Evolutionary conservation across 2,329 filamentous ascomycete genomes (phyloP), one percentile per base, ranked within the genome.

Genomic region (Nothophoma quercina): DNA sequence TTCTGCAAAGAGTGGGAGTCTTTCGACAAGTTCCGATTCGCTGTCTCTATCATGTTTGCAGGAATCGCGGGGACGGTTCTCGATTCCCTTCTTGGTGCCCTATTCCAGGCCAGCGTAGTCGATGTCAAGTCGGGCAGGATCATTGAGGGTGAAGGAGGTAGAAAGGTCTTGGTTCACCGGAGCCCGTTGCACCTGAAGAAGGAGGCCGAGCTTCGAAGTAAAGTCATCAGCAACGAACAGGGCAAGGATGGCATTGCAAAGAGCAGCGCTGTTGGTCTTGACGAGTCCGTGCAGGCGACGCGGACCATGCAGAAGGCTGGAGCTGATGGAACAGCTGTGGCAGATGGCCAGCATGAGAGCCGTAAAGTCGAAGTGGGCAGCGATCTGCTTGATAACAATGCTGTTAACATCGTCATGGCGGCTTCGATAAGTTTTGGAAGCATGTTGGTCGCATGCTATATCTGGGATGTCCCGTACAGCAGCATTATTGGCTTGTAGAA

Each of bases 351-450:
- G 50, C 76, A 73, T 34, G 77, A 79, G 51, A 80, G 77, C 32
- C 64, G 78, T 58, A 84, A 84, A 64, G 79, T 77, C 76, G 84
- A 90, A 72, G 88, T 83, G 56, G 75, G 88, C 80, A 62, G 80
- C 77, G 84, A 96, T 70, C 72, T 96, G 56, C 79, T 99, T 51
- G 92, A 96, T 74, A 99, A 99, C 74, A 99, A 99, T 73, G 89
- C 90, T 47, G 92, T 99, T 64, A 99, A 99, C 73, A 85, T 97
- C 51, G 73, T 93, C 50, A 98, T 97, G 93, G 93, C 93, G 0
- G 81, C 85, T 12, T 80, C 81, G 4, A 93, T 96, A 84, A 96
- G 90, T 70, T 60, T 92, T 15, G 85, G 88, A 4, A 89, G 87
- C 4, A 96, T 98, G 85, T 79, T 69, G n/a, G 62, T 55, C 2